Percentiles rank a stretch among this genome's conserved stretches.
Conservation (phyloP, 495 filamentous ascomycete genomes). For the Daldinia concentrica region DNA sequence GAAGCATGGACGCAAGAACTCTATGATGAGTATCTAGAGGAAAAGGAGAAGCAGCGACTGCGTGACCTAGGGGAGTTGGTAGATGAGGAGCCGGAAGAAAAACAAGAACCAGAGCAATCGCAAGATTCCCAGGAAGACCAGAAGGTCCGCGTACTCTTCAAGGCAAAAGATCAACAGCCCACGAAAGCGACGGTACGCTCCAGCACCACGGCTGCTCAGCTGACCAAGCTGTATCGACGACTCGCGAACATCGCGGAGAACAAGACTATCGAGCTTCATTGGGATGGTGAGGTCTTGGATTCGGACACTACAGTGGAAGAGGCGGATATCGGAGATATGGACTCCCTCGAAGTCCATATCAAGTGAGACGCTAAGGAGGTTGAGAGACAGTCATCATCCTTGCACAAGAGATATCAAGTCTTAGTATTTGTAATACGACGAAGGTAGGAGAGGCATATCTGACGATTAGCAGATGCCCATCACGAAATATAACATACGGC, state of each 20-base stretch:
- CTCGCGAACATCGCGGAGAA: slow-evolving; percentile 49
- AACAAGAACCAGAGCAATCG: slow-evolving; percentile 20
- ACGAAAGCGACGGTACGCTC: slow-evolving; percentile 52
- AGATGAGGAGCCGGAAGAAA: slow-evolving; percentile 29
- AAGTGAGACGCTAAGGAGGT: slow-evolving; percentile 46
- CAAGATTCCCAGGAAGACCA: slow-evolving; percentile 43
- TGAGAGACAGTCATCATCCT: background rate
- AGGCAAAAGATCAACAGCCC: slow-evolving; percentile 51
- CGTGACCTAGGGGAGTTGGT: slow-evolving; percentile 40
- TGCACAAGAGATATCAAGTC: background rate
- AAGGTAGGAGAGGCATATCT: background rate
- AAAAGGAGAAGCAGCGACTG: slow-evolving; percentile 50
- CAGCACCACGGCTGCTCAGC: slow-evolving; percentile 48
- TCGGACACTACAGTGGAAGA: slow-evolving; percentile 68
- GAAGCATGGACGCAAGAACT: slow-evolving; percentile 76
- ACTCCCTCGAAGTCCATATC: slow-evolving; percentile 79
- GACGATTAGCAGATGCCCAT: slow-evolving; percentile 12
- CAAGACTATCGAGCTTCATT: slow-evolving; percentile 68
- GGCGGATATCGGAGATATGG: slow-evolving; percentile 81
- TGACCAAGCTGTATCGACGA: slow-evolving; percentile 53
- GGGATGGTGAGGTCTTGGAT: slow-evolving; percentile 82
- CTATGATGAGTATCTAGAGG: slow-evolving; percentile 58
- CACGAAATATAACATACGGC: slow-evolving; percentile 17
- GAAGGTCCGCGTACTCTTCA: slow-evolving; percentile 64
- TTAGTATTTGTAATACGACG: background rate